Percentiles rank a stretch among this genome's conserved stretches.
phyloP scores from a whole-genome alignment of 2,329 filamentous ascomycete genomes.

The Apiospora kogelbergensis region DNA sequence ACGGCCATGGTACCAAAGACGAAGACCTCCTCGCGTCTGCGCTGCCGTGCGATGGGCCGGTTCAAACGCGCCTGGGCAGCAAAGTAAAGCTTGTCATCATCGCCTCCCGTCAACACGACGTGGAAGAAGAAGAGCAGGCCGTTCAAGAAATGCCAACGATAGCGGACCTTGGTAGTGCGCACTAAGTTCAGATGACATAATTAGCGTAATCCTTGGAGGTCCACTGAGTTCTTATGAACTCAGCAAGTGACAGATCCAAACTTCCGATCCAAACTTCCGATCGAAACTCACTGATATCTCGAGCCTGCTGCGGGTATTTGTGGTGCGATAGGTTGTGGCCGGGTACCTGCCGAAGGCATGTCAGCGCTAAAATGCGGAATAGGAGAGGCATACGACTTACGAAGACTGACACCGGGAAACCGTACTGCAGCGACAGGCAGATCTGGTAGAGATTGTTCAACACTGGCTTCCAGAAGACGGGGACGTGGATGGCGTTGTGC shows the following conservation, averaged over 20 bases:
- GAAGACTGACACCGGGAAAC: slow-evolving; percentile 16
- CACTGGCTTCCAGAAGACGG: slow-evolving; percentile 11
- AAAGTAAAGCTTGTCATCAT: slow-evolving; percentile 16
- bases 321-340: slow-evolving; percentile 16
- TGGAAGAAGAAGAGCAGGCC: slow-evolving; percentile 17
- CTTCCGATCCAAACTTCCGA: neutral
- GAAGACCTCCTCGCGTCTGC: slow-evolving; percentile 11
- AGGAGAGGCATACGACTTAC: neutral
- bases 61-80: slow-evolving; percentile 15
- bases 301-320: slow-evolving; percentile 17
- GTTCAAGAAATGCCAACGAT: slow-evolving; percentile 15
- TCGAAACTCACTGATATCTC: slow-evolving; percentile 17
- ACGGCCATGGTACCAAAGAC: slow-evolving; percentile 13
- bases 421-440: slow-evolving; percentile 17
- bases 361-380: too few species aligned
- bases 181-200: neutral
- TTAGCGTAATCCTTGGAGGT: neutral
- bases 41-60: slow-evolving; percentile 15
- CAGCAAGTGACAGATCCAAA: neutral
- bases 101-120: slow-evolving; percentile 14
- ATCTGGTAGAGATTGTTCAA: slow-evolving; percentile 15
- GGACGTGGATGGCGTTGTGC: slow-evolving; percentile 17
- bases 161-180: slow-evolving; percentile 17
- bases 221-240: neutral
- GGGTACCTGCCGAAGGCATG: too few species aligned